Conservation (phyloP, 148 eudicot species). For the Diospyros lotus region DNA sequence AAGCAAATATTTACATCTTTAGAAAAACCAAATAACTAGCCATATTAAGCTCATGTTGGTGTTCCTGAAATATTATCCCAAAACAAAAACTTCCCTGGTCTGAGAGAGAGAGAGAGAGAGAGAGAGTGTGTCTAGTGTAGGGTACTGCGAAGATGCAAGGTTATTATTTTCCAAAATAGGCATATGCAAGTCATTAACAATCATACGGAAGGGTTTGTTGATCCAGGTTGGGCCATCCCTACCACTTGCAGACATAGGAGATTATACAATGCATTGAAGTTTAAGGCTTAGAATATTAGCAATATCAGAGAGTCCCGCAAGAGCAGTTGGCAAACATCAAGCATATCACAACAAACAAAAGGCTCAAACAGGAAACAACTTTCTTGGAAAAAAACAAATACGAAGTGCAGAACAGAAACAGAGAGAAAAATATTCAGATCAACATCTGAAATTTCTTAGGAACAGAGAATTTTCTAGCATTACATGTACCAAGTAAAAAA, state of each 20-base stretch:
- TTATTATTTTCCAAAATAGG: background rate
- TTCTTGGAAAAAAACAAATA: background rate
- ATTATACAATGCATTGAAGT: background rate
- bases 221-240: background rate
- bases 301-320: background rate
- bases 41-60: background rate
- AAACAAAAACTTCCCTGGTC: too few relatives aligned
- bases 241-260: background rate
- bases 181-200: background rate
- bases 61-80: too few relatives aligned
- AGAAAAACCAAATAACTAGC: background rate
- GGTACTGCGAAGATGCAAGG: background rate
- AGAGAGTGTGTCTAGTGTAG: background rate
- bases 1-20: background rate
- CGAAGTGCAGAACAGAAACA: background rate
- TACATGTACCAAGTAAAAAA: background rate
- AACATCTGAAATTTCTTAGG: background rate
- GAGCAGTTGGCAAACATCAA: background rate
- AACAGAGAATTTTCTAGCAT: background rate
- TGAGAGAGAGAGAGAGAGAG: too few relatives aligned
- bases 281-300: background rate
- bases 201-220: background rate
- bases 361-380: background rate
- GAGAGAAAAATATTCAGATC: background rate
- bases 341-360: background rate